Evolutionary conservation across 305 asterid species (phyloP).

Genomic region (Solanum hybrid): DNA sequence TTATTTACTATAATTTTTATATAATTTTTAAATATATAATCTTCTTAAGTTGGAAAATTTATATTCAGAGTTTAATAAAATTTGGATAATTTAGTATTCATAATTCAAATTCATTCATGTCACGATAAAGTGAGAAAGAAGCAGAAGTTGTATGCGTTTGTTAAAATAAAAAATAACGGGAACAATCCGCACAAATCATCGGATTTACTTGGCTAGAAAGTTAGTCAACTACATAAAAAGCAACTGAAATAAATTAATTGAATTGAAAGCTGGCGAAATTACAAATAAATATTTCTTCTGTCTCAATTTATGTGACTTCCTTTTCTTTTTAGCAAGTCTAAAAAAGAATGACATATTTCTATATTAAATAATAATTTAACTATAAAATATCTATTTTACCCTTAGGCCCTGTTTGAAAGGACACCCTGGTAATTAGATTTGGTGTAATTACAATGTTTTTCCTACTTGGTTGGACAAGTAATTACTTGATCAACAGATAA

Average conservation of each 20-base stretch:
- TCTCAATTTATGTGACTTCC: neutral
- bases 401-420: too few relatives aligned
- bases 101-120: neutral
- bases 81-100: neutral
- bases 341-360: too few relatives aligned
- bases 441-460: too few relatives aligned
- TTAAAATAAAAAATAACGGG: neutral
- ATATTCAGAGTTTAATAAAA: neutral
- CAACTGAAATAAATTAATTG: neutral
- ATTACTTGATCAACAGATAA: too few relatives aligned
- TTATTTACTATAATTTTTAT: too few relatives aligned
- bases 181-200: neutral
- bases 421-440: too few relatives aligned
- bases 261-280: neutral
- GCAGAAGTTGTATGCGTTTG: neutral
- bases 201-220: neutral
- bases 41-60: neutral
- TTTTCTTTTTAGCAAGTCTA: too few relatives aligned
- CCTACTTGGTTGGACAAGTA: too few relatives aligned
- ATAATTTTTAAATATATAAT: too few relatives aligned
- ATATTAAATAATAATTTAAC: too few relatives aligned
- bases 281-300: neutral
- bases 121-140: neutral
- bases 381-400: too few relatives aligned
- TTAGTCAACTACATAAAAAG: neutral